Conservation (phyloP, 2,329 filamentous ascomycete genomes). For the Fusarium concolor region DNA sequence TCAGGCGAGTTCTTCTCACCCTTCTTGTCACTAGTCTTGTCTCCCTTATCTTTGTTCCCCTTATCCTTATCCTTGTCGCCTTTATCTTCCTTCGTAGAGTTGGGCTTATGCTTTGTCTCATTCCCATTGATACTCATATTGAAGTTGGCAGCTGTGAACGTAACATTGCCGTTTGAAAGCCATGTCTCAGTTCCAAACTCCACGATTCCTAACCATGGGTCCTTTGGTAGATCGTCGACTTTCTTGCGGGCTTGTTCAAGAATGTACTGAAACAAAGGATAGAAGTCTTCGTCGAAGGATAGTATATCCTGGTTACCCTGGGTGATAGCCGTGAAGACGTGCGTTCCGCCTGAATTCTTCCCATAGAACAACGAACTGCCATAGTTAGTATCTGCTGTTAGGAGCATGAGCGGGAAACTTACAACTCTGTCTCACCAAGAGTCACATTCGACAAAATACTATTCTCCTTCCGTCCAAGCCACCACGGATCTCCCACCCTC, state of each 20-base stretch:
- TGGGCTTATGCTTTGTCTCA: background rate
- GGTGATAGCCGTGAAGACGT: constrained; percentile 42
- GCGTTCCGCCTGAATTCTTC: constrained; percentile 37
- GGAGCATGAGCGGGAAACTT: background rate
- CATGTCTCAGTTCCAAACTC: constrained; percentile 45
- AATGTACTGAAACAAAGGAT: constrained; percentile 42
- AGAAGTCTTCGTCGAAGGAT: constrained; percentile 42
- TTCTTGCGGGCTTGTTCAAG: constrained; percentile 33
- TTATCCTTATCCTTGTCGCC: background rate
- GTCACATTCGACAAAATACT: constrained; percentile 39
- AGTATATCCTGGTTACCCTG: constrained; percentile 32
- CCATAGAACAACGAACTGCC: constrained; percentile 42
- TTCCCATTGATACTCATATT: constrained; percentile 34
- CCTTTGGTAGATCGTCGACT: constrained; percentile 36
- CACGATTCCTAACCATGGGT: constrained; percentile 38
- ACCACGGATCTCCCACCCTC: constrained; percentile 44
- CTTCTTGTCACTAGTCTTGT: background rate
- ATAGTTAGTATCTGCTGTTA: background rate
- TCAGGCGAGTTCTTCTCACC: background rate
- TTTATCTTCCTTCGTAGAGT: background rate
- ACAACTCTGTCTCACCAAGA: constrained; percentile 42
- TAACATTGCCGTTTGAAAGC: constrained; percentile 41
- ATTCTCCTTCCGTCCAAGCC: constrained; percentile 38
- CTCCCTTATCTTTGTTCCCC: background rate
- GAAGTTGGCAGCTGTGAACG: constrained; percentile 44